These are phyloP conservation scores for Stagonosporopsis cucurbitacearum DNA, from an alignment of 2,329 filamentous ascomycete species.

Conservation along the genomic window DNA sequence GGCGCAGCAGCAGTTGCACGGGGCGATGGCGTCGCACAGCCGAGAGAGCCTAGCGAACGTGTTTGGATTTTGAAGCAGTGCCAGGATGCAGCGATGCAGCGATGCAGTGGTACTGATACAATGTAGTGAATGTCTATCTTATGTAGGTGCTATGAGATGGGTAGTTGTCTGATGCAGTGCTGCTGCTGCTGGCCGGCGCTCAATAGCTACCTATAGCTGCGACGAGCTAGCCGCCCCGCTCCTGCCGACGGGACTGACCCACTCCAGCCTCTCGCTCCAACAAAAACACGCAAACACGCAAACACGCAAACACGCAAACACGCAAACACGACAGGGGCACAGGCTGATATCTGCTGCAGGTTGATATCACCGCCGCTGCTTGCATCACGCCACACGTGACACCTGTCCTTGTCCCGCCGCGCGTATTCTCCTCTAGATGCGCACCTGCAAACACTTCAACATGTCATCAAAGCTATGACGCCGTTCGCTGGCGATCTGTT, in stretches of 20 bases:
- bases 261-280: slow-evolving; percentile 1
- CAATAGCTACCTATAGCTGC: neutral
- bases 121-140: neutral
- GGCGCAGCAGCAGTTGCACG: slow-evolving; percentile 19
- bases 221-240: slow-evolving; percentile 4
- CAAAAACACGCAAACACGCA: too few relatives aligned
- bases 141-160: too few relatives aligned
- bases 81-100: neutral
- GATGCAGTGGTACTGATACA: neutral
- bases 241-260: neutral
- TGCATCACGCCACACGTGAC: slow-evolving; percentile 9
- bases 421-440: neutral
- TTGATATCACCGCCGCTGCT: neutral
- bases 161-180: too few relatives aligned
- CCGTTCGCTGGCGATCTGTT: slow-evolving; percentile 7
- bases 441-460: neutral
- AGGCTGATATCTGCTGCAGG: too few relatives aligned
- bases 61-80: too few relatives aligned
- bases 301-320: too few relatives aligned
- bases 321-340: too few relatives aligned
- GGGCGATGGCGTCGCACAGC: slow-evolving; percentile 11
- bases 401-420: neutral
- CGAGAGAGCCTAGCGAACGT: neutral
- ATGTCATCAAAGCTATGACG: slow-evolving; percentile 1
- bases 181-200: neutral